A percentile compares a stretch with the other conserved stretches of the same genome.
Evolutionary conservation across 1,139 yeast genomes (phyloP).

Genomic region (Candida freyschussii): DNA sequence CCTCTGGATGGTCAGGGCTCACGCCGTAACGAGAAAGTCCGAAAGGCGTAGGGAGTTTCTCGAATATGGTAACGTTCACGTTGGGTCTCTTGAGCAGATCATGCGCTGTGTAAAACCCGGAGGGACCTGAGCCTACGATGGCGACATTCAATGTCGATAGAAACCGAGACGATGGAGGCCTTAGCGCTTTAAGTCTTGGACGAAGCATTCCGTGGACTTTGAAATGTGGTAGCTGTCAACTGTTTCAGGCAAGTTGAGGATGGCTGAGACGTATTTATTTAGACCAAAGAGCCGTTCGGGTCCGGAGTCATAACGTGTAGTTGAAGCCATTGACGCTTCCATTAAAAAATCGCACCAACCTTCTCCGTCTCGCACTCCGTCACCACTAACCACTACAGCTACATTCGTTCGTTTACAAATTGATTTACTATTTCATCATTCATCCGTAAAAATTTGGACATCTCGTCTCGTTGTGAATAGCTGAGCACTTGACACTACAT

Average conservation of each 20-base stretch:
- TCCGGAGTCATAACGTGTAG: too few relatives aligned
- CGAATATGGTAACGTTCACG: slow-evolving; percentile 63
- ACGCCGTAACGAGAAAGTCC: slow-evolving; percentile 93
- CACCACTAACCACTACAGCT: too few relatives aligned
- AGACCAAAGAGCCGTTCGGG: too few relatives aligned
- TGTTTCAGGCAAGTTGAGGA: too few relatives aligned
- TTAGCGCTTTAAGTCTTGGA: background rate
- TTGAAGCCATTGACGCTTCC: too few relatives aligned
- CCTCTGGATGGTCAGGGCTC: slow-evolving; percentile 99
- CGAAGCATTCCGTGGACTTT: background rate
- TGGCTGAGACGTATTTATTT: too few relatives aligned
- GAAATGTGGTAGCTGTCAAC: background rate
- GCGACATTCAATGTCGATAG: slow-evolving; percentile 31
- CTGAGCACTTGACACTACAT: slow-evolving; percentile 35
- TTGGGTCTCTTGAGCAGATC: slow-evolving; percentile 56
- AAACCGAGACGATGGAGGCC: slow-evolving; percentile 1
- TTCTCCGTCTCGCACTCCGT: too few relatives aligned
- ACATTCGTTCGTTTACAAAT: too few relatives aligned
- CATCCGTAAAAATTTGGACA: slow-evolving; percentile 24
- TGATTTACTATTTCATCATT: background rate
- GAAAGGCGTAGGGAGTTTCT: slow-evolving; percentile 81
- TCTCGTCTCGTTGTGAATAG: slow-evolving; percentile 38
- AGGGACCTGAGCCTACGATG: slow-evolving; percentile 93
- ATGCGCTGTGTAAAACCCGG: slow-evolving; percentile 88
- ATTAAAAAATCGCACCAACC: too few relatives aligned